phyloP scores from a whole-genome alignment of 257 asterid genomes.

The Osmanthus fragrans region DNA sequence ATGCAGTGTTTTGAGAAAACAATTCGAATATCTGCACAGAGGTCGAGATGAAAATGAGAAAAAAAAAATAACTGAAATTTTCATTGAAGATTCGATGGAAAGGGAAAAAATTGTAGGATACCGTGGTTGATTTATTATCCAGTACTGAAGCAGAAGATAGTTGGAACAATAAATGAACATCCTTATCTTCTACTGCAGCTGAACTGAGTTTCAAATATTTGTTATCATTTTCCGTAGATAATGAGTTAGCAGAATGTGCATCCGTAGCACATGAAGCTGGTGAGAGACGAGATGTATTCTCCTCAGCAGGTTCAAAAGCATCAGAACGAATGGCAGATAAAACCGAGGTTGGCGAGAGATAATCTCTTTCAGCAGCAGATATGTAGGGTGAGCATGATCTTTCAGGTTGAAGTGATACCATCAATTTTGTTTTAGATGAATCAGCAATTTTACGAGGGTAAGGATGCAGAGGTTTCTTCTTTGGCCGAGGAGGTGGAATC shows the following conservation, averaged over 20 bases:
- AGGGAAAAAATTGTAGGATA: slow-evolving; percentile 14
- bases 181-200: slow-evolving; percentile 33
- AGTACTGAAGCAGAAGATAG: slow-evolving; percentile 25
- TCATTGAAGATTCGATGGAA: background rate
- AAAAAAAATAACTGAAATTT: background rate
- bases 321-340: slow-evolving; percentile 53
- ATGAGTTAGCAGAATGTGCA: slow-evolving; percentile 45
- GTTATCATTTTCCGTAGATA: slow-evolving; percentile 33
- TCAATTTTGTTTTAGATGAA: slow-evolving; percentile 19
- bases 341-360: slow-evolving; percentile 74
- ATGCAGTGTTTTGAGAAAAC: slow-evolving; percentile 41
- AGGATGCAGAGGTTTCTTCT: slow-evolving; percentile 82
- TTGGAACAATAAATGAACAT: slow-evolving; percentile 30
- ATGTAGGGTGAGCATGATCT: slow-evolving; percentile 29
- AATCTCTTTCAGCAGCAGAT: slow-evolving; percentile 40
- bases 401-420: slow-evolving; percentile 32
- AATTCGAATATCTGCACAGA: slow-evolving; percentile 51
- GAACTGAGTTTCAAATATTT: slow-evolving; percentile 38
- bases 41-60: slow-evolving; percentile 10
- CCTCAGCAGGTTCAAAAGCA: slow-evolving; percentile 41
- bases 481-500: slow-evolving; percentile 96
- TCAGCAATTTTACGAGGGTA: slow-evolving; percentile 72
- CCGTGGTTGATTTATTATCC: slow-evolving; percentile 39
- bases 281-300: slow-evolving; percentile 47
- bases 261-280: slow-evolving; percentile 51